Evolutionary conservation across 495 filamentous ascomycete species (phyloP).

Genomic region (Tuber melanosporum): DNA sequence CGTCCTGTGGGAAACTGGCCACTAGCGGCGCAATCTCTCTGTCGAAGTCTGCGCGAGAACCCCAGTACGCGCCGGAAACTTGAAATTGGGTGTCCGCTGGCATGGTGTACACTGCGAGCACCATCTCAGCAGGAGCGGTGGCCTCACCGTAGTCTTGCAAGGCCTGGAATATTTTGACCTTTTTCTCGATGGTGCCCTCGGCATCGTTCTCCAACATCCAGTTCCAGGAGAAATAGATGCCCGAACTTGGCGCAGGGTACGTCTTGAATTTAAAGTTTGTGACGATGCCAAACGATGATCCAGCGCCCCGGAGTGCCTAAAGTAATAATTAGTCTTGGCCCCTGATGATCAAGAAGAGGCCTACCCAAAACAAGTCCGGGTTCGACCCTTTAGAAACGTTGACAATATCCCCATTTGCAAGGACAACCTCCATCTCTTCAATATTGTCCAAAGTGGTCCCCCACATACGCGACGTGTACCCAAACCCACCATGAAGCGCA

Average conservation of each 20-base stretch:
- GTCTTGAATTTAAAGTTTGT: constrained; percentile 59
- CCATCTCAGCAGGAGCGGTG: constrained; percentile 24
- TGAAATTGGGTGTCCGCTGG: constrained; percentile 10
- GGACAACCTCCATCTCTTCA: constrained; percentile 56
- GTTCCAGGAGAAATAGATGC: constrained; percentile 27
- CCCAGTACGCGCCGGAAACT: constrained; percentile 36
- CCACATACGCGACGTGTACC: constrained; percentile 56
- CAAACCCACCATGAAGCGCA: constrained; percentile 63
- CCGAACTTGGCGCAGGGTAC: constrained; percentile 50
- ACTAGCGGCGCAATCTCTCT: constrained; percentile 34
- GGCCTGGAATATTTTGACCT: constrained; percentile 28
- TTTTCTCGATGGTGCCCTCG: constrained; percentile 9
- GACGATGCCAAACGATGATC: constrained; percentile 57
- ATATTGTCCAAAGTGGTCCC: constrained; percentile 62
- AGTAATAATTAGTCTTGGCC: background rate
- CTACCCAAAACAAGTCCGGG: constrained; percentile 49
- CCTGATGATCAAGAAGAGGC: constrained; percentile 13
- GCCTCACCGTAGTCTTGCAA: constrained; percentile 21
- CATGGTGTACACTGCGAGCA: constrained; percentile 18
- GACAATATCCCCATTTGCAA: constrained; percentile 53
- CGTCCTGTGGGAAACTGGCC: constrained; percentile 23
- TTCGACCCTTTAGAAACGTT: constrained; percentile 44
- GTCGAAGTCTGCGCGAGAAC: constrained; percentile 24
- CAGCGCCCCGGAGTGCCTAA: constrained; percentile 52
- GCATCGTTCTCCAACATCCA: constrained; percentile 15